These are phyloP conservation scores for Mycosphaerelloides madeirae DNA, from an alignment of 2,329 filamentous ascomycete genomes.

Conservation along the genomic window DNA sequence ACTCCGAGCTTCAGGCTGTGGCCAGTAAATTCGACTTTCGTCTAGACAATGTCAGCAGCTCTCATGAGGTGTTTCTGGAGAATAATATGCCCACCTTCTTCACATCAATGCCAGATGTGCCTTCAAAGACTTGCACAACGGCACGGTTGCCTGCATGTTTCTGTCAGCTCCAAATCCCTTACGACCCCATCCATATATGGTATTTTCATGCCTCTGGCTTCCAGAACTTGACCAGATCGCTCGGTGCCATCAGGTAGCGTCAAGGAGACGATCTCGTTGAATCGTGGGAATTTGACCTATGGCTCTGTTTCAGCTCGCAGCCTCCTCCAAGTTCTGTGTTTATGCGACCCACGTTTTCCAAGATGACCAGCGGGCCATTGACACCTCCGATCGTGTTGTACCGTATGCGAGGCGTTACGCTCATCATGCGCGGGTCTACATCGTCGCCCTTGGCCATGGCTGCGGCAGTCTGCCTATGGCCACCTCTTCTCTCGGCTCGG, in stretches of 20 bases:
- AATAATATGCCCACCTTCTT: slow-evolving; percentile 63
- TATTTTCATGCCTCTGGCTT: slow-evolving; percentile 74
- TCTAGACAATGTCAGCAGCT: slow-evolving; percentile 49
- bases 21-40: slow-evolving; percentile 94
- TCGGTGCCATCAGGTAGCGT: slow-evolving; percentile 93
- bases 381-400: slow-evolving; percentile 99
- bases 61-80: slow-evolving; percentile 1
- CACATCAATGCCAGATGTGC: slow-evolving; percentile 94
- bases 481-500: too few relatives aligned
- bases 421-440: slow-evolving; percentile 49
- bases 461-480: slow-evolving; percentile 4
- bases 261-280: slow-evolving; percentile 95
- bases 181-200: background rate
- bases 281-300: slow-evolving; percentile 94
- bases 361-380: slow-evolving; percentile 94
- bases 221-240: slow-evolving; percentile 90
- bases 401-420: slow-evolving; percentile 67
- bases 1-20: slow-evolving; percentile 97
- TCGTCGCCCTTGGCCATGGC: slow-evolving; percentile 31
- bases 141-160: slow-evolving; percentile 70
- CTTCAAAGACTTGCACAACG: slow-evolving; percentile 97
- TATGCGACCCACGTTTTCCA: slow-evolving; percentile 73
- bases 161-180: slow-evolving; percentile 9
- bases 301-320: slow-evolving; percentile 10
- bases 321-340: background rate